phyloP scores from a whole-genome alignment of 2,329 filamentous ascomycete species.

The Lachnellula arida region DNA sequence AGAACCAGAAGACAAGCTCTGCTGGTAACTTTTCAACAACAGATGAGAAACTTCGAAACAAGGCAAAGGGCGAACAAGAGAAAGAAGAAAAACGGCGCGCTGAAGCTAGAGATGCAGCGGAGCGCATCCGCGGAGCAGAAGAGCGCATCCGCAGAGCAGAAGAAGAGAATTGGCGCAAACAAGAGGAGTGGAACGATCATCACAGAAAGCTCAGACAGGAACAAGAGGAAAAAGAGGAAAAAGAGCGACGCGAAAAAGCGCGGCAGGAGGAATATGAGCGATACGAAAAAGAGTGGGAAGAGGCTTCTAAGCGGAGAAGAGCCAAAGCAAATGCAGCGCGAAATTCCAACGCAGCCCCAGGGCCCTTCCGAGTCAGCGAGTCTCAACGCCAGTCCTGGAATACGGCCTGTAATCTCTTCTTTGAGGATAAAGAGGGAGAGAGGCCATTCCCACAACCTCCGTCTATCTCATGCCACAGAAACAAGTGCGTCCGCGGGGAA shows the following conservation, averaged over 20 bases:
- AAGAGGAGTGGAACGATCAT: neutral
- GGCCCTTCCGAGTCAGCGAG: neutral
- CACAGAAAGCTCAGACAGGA: neutral
- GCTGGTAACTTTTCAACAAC: no score
- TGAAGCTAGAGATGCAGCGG: no score
- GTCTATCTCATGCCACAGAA: neutral
- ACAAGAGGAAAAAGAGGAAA: neutral
- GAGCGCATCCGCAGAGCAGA: no score
- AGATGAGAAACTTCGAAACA: no score
- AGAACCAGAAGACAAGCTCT: no score
- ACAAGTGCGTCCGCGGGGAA: neutral
- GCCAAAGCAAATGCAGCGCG: neutral
- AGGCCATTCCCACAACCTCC: neutral
- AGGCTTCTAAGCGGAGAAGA: no score
- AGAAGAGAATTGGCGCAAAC: neutral
- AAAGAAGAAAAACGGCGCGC: no score
- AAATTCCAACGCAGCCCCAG: neutral
- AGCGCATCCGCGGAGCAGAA: no score
- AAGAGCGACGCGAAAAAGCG: neutral
- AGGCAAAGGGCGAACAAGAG: no score
- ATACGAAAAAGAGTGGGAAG: neutral
- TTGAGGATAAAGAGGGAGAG: neutral
- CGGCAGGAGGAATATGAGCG: neutral
- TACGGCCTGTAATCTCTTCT: neutral
- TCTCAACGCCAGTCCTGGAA: neutral